Base-by-base conservation (phyloP, 2,329 filamentous ascomycete species). In the Shiraia bambusicola region DNA sequence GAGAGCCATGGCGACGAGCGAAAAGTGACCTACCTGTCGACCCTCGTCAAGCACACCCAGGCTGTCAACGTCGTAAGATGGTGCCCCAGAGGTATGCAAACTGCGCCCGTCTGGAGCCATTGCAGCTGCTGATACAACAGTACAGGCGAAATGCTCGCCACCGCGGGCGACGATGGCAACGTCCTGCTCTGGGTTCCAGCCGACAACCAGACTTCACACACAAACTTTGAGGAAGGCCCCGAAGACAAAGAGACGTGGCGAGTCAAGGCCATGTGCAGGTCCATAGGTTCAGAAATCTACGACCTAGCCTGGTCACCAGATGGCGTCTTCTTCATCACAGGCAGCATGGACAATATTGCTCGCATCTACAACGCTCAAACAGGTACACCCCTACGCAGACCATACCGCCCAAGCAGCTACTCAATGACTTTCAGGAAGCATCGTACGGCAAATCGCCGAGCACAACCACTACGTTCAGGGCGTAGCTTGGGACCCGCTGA, bases 261-360 rank as follows among this genome's bases (percentile, higher is more conserved):
- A 49, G 87, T 92, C 49, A 97, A 95, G 73, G 89, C 95, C 67
- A 97, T 97, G 93, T 97, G 91, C 70, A 83, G 93, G 49, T 95
- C 91, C 32, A 88, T 87, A 49, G 92, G 91, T 26, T 89, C 91
- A 9, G 93, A 98, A 69, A 97, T 98, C 55, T 98, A 98, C 72
- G 93, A 98, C 69, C 75, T 98, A 42, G 93, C 93, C 36, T 98
- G 93, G 94, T 97, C 93, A 34, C 94, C 94, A n/a, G 93, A 98
- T 69, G 90, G 88, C 28, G 76, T 84, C 28, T 93, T 94, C 73
- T 95, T 98, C 74, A 96, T 98, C 59, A 96, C 94, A 16, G 93
- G 93, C 28, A 97, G 93, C 72, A 97, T 98, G 91, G 93, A 98
- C 73, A 98, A 98, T 67, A 86, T 97, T 66, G 91, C 93, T 44